A percentile compares a stretch with the other conserved stretches of the same genome.
These are phyloP conservation scores for Cladophialophora immunda DNA, from an alignment of 2,329 filamentous ascomycete genomes.

Conservation along the genomic window DNA sequence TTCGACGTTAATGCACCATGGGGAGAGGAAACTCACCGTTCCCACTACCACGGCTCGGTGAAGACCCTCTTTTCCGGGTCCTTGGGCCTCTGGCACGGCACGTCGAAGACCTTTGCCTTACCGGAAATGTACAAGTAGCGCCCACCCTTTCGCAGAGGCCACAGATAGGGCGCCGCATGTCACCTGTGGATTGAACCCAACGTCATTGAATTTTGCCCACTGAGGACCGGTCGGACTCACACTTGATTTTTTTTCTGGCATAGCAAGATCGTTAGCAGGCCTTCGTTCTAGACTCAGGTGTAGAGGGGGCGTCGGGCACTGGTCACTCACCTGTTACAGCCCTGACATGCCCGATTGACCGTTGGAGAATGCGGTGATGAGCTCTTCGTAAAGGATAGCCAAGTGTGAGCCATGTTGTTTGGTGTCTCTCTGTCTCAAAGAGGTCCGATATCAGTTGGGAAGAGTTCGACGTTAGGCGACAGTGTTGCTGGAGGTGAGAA, in stretches of 20 bases:
- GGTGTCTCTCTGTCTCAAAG: background rate
- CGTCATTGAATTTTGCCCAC: background rate
- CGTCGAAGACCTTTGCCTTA: slow-evolving; percentile 17
- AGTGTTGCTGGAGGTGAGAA: background rate
- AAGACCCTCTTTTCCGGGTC: background rate
- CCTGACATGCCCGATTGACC: slow-evolving; percentile 24
- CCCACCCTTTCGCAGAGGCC: slow-evolving; percentile 25
- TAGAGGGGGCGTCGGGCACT: background rate
- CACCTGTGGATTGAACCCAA: slow-evolving; percentile 10
- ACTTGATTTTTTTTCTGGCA: slow-evolving; percentile 26
- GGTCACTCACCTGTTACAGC: slow-evolving; percentile 24
- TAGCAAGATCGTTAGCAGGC: background rate
- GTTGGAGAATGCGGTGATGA: background rate
- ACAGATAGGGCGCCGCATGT: slow-evolving; percentile 24
- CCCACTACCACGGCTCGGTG: background rate
- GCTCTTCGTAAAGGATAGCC: background rate
- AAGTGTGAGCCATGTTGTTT: background rate
- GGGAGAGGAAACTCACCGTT: background rate
- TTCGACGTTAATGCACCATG: background rate
- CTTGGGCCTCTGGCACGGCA: background rate
- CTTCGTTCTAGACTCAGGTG: background rate
- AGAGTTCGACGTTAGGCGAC: background rate
- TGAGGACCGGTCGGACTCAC: background rate
- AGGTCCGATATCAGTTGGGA: background rate
- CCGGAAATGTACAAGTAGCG: slow-evolving; percentile 21